A percentile compares a stretch with the other conserved stretches of the same genome.
phyloP scores from a whole-genome alignment of 2,329 filamentous ascomycete species.

The Sclerotinia minor region DNA sequence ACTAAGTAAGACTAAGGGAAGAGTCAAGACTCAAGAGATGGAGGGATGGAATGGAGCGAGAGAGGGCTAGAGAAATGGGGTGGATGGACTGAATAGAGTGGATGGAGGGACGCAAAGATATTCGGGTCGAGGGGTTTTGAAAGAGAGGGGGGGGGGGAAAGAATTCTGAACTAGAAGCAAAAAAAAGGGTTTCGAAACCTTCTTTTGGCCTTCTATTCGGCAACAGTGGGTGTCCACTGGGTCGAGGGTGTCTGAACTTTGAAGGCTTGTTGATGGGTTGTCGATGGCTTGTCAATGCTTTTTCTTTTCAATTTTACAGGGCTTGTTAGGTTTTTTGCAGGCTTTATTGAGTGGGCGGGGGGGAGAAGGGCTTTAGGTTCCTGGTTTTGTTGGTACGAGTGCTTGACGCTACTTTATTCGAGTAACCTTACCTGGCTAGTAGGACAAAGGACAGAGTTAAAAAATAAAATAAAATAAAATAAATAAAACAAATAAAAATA shows the following conservation, averaged over 20 bases:
- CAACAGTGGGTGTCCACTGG: constrained; percentile 15
- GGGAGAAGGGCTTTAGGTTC: neutral
- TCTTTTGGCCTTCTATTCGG: constrained; percentile 25
- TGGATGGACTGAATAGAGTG: too few relatives aligned
- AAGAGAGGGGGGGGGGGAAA: neutral
- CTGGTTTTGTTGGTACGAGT: neutral
- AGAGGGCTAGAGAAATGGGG: neutral
- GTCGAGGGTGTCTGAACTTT: neutral
- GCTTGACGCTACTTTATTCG: too few relatives aligned
- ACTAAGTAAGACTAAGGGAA: neutral
- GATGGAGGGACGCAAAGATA: neutral
- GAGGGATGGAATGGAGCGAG: neutral
- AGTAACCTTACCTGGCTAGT: too few relatives aligned
- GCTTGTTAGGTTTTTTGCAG: neutral
- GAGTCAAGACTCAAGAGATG: neutral
- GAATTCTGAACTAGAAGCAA: constrained; percentile 3
- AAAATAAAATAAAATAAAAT: too few relatives aligned
- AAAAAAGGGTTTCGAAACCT: constrained; percentile 17
- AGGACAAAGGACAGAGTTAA: too few relatives aligned
- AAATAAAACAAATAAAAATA: too few relatives aligned
- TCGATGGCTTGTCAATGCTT: constrained; percentile 10
- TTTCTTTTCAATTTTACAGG: neutral
- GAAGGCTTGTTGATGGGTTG: neutral
- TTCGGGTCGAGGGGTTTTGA: neutral
- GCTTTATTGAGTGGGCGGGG: constrained; percentile 3